Conservation (phyloP, 345 rosid species). For the Eucalyptus urophylla region DNA sequence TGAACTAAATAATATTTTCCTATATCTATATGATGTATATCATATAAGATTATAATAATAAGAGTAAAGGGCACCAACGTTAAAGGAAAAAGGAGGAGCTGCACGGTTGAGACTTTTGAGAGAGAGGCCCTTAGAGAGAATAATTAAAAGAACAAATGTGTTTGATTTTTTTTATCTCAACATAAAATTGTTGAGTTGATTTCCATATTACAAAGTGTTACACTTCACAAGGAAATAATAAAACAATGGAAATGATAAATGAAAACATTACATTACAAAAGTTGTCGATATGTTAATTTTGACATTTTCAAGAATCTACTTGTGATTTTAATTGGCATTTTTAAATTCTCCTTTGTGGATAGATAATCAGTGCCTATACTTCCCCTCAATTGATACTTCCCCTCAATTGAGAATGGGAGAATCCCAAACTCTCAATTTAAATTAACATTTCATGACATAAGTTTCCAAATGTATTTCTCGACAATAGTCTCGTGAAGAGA, state of each 20-base stretch:
- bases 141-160: no score
- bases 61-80: background rate
- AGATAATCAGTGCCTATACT: background rate
- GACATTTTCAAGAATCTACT: background rate
- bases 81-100: background rate
- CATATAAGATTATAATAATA: no score
- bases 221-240: background rate
- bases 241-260: background rate
- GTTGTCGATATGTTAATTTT: background rate
- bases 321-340: no score
- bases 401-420: background rate
- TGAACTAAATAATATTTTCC: background rate
- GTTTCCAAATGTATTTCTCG: background rate
- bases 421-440: background rate
- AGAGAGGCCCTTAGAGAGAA: background rate
- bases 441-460: background rate
- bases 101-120: background rate
- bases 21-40: background rate
- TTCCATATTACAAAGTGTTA: background rate
- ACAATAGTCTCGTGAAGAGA: background rate
- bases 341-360: rapidly evolving
- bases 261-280: background rate
- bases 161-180: background rate
- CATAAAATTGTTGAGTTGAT: background rate
- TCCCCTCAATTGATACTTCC: background rate